Conservation (phyloP, 1,284 basidiomycete genomes). For the Microbotryum silenes-acaulis region DNA sequence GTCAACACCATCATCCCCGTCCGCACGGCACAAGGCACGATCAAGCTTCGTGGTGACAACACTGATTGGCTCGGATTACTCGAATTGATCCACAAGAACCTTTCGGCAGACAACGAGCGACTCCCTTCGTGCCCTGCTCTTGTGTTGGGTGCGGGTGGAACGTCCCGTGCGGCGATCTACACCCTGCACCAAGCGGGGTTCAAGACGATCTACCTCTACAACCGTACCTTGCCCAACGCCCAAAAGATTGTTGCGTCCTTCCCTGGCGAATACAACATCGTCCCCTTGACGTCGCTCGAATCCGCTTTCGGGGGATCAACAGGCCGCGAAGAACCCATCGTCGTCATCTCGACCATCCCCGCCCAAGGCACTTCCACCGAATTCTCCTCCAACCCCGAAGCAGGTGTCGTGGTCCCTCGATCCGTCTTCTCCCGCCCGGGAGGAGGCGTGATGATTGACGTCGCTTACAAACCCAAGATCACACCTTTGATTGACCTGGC, state of each 20-base stretch:
- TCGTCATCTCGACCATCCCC: conserved; percentile 80
- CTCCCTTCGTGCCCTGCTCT: conserved; percentile 49
- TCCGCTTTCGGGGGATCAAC: conserved; percentile 46
- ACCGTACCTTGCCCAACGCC: conserved; percentile 69
- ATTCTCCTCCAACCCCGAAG: conserved; percentile 40
- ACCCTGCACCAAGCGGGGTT: conserved; percentile 66
- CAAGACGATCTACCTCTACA: conserved; percentile 68
- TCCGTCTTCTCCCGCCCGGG: conserved; percentile 41
- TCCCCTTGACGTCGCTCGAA: conserved; percentile 55
- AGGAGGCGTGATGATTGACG: conserved; percentile 70
- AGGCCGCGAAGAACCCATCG: conserved; percentile 48
- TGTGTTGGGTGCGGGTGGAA: conserved; percentile 87
- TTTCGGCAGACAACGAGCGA: conserved; percentile 34
- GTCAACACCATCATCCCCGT: conserved; percentile 80
- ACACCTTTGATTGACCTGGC: conserved; percentile 44
- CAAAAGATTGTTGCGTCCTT: conserved; percentile 60
- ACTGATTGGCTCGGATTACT: conserved; percentile 86
- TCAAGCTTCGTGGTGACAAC: conserved; percentile 72
- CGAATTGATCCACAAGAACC: conserved; percentile 46
- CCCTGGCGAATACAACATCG: conserved; percentile 53
- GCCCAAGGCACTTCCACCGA: conserved; percentile 54
- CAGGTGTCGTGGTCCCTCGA: conserved; percentile 52
- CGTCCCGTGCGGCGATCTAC: conserved; percentile 83
- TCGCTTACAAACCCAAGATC: conserved; percentile 73
- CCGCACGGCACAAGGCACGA: conserved; percentile 45